Evolutionary conservation across 305 asterid genomes (phyloP).

Genomic region (Euphrasia arctica): DNA sequence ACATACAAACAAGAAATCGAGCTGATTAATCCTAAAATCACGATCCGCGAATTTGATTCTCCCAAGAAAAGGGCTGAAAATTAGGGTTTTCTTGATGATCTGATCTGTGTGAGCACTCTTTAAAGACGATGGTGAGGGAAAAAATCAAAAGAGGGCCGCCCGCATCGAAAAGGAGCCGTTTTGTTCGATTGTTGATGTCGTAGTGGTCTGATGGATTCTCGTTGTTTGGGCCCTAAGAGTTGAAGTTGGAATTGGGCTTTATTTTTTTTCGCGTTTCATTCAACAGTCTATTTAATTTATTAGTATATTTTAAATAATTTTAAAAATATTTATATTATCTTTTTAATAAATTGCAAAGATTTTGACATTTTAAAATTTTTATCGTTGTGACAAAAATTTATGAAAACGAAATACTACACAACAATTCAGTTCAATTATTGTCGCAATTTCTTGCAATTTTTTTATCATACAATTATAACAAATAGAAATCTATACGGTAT

Average conservation of each 20-base stretch:
- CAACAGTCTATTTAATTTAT: too few relatives aligned
- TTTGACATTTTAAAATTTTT: too few relatives aligned
- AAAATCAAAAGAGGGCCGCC: conserved; percentile 21
- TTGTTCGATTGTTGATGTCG: neutral
- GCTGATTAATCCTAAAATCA: neutral
- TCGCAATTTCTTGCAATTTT: too few relatives aligned
- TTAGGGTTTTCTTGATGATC: conserved; percentile 35
- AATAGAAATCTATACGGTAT: too few relatives aligned
- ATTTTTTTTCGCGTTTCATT: too few relatives aligned
- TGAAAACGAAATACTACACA: too few relatives aligned
- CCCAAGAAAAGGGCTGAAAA: conserved; percentile 6
- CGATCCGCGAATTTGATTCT: conserved; percentile 18
- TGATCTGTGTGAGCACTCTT: conserved; percentile 5
- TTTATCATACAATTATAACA: too few relatives aligned
- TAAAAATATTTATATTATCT: too few relatives aligned
- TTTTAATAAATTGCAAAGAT: too few relatives aligned
- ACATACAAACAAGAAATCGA: conserved; percentile 6
- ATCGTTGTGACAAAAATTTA: too few relatives aligned
- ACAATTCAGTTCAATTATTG: too few relatives aligned
- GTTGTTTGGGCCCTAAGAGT: neutral
- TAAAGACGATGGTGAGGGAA: conserved; percentile 25
- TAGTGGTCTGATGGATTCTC: neutral
- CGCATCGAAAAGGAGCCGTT: neutral
- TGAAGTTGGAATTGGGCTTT: neutral
- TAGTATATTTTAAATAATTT: too few relatives aligned